Percentiles rank a stretch among this genome's conserved stretches.
These are phyloP conservation scores for Yamadazyma siamensis DNA, from an alignment of 1,139 yeast genomes.

Conservation along the genomic window DNA sequence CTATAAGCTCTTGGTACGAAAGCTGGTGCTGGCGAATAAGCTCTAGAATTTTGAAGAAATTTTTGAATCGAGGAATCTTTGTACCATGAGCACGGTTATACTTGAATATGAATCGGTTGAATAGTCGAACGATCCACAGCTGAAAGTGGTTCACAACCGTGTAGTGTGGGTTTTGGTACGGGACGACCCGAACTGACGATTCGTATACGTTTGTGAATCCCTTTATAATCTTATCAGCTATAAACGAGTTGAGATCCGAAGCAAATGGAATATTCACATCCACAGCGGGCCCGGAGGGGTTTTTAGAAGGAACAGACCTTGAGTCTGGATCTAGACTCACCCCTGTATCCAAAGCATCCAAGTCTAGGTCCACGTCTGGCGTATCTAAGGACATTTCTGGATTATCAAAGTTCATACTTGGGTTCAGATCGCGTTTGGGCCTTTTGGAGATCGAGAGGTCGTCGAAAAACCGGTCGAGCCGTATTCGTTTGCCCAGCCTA, in stretches of 20 bases:
- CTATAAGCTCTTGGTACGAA: slow-evolving; percentile 20
- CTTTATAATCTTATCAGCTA: slow-evolving; percentile 25
- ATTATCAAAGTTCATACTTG: too few relatives aligned
- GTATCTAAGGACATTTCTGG: too few relatives aligned
- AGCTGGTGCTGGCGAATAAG: slow-evolving; percentile 15
- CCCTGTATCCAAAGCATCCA: too few relatives aligned
- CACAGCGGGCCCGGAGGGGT: too few relatives aligned
- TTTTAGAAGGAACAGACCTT: too few relatives aligned
- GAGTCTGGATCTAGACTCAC: too few relatives aligned
- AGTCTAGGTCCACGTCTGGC: too few relatives aligned
- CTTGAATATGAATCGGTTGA: slow-evolving; percentile 32
- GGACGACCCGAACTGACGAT: slow-evolving; percentile 13
- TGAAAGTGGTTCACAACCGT: slow-evolving; percentile 30
- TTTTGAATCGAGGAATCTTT: slow-evolving; percentile 18
- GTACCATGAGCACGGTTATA: slow-evolving; percentile 23
- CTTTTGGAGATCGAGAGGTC: too few relatives aligned
- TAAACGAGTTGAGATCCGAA: slow-evolving; percentile 19
- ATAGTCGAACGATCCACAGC: slow-evolving; percentile 36
- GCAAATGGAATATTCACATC: too few relatives aligned
- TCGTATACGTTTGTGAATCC: slow-evolving; percentile 20
- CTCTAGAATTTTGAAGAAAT: slow-evolving; percentile 18
- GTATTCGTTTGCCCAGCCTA: slow-evolving; percentile 18
- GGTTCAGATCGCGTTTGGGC: too few relatives aligned
- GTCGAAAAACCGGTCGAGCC: slow-evolving; percentile 21
- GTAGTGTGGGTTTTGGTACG: slow-evolving; percentile 23